phyloP scores from a whole-genome alignment of 768 basidiomycete species.

The Cubamyces sp. region DNA sequence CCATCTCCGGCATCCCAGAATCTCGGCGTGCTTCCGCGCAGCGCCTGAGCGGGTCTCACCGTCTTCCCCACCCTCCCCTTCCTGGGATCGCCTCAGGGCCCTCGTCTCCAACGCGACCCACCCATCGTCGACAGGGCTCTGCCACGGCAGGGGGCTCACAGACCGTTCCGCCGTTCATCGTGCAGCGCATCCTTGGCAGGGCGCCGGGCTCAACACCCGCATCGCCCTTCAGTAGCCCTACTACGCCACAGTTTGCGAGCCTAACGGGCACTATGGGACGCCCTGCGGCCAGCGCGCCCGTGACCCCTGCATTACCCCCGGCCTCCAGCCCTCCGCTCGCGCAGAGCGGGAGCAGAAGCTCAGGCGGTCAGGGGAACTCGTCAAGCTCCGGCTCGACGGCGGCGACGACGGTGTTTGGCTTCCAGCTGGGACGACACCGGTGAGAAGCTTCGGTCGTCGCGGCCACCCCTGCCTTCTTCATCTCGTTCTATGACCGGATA shows the following conservation, averaged over 20 bases:
- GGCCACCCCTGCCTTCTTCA: not conserved
- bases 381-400: slow-evolving; percentile 11
- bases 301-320: not conserved
- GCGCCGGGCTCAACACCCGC: slow-evolving; percentile 10
- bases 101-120: slow-evolving; percentile 16
- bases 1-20: slow-evolving; percentile 25
- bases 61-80: slow-evolving; percentile 31
- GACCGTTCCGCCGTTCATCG: slow-evolving; percentile 37
- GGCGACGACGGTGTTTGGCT: slow-evolving; percentile 21
- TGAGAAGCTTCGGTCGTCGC: not conserved
- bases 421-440: slow-evolving; percentile 22
- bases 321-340: not conserved
- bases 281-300: not conserved
- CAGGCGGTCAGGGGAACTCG: not conserved
- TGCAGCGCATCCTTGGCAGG: slow-evolving; percentile 37
- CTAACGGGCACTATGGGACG: slow-evolving; percentile 5
- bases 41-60: slow-evolving; percentile 29
- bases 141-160: slow-evolving; percentile 20
- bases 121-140: slow-evolving; percentile 19
- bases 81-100: slow-evolving; percentile 14
- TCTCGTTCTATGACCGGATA: no score
- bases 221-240: slow-evolving; percentile 25
- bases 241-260: slow-evolving; percentile 20
- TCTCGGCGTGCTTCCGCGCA: slow-evolving; percentile 30
- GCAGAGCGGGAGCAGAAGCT: not conserved